These are phyloP conservation scores for Beta vulgaris DNA, from an alignment of 148 eudicot species.

Conservation along the genomic window DNA sequence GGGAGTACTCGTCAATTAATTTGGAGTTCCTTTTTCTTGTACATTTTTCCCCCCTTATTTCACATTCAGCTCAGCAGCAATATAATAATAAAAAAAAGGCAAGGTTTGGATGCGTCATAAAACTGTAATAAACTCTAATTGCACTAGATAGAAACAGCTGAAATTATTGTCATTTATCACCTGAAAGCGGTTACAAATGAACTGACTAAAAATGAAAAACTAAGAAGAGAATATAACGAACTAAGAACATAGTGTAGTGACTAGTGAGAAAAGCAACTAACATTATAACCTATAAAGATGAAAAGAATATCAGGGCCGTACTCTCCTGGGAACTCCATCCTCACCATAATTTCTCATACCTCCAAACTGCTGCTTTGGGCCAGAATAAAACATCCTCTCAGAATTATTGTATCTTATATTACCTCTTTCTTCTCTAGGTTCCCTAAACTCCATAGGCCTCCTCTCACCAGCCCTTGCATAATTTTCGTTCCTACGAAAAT, in stretches of 20 bases:
- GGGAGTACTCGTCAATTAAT: no score
- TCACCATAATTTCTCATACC: constrained; percentile 31
- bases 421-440: constrained; percentile 36
- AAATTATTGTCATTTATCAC: constrained; percentile 3
- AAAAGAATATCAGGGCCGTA: constrained; percentile 20
- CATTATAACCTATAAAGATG: constrained; percentile 7
- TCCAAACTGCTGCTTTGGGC: constrained; percentile 26
- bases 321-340: constrained; percentile 26
- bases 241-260: not conserved
- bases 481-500: constrained; percentile 26
- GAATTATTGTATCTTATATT: constrained; percentile 26
- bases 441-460: constrained; percentile 33
- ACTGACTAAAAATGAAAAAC: not conserved
- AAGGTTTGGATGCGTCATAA: not conserved
- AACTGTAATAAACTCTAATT: not conserved
- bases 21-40: no score
- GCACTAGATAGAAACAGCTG: not conserved
- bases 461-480: constrained; percentile 27
- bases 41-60: no score
- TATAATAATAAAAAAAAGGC: no score
- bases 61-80: no score
- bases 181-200: constrained; percentile 15
- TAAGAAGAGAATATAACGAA: not conserved
- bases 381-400: constrained; percentile 30
- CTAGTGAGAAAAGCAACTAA: not conserved